Percentiles rank a stretch among this genome's conserved stretches.
Conservation (phyloP, 2,329 filamentous ascomycete species). For the Curvularia spicifera region DNA sequence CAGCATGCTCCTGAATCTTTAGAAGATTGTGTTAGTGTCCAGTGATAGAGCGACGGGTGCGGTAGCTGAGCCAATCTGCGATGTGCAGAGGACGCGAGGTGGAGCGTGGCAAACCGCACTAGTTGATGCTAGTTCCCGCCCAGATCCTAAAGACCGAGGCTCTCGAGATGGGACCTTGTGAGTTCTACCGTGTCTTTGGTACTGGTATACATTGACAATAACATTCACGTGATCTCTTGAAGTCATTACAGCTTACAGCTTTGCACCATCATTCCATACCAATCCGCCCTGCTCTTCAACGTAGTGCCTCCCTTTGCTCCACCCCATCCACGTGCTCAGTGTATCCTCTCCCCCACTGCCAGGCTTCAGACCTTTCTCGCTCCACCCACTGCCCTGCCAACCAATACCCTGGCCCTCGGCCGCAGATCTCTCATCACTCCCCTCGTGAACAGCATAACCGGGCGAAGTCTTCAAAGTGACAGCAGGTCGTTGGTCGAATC, state of each 20-base stretch:
- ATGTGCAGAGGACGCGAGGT: constrained; percentile 3
- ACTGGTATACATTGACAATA: neutral
- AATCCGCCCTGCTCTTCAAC: constrained; percentile 54
- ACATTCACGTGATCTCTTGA: neutral
- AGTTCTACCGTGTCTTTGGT: neutral
- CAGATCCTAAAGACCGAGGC: constrained; percentile 4
- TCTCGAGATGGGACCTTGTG: neutral
- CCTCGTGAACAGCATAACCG: constrained; percentile 65
- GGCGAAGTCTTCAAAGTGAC: constrained; percentile 75
- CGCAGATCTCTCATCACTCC: constrained; percentile 49
- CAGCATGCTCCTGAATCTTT: neutral
- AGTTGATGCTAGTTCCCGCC: constrained; percentile 8
- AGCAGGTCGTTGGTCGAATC: constrained; percentile 72
- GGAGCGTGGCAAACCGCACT: constrained; percentile 13
- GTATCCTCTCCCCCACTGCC: constrained; percentile 76
- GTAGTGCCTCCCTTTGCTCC: constrained; percentile 75
- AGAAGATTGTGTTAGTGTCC: neutral
- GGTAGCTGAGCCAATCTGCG: neutral
- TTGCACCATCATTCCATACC: constrained; percentile 55
- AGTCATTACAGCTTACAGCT: constrained; percentile 25
- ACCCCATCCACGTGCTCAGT: constrained; percentile 76
- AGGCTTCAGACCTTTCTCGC: constrained; percentile 63
- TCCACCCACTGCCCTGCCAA: constrained; percentile 72
- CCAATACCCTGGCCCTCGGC: constrained; percentile 68
- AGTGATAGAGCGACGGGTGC: neutral